Conservation (phyloP, 1,284 basidiomycete species). For the Mycena sp. region DNA sequence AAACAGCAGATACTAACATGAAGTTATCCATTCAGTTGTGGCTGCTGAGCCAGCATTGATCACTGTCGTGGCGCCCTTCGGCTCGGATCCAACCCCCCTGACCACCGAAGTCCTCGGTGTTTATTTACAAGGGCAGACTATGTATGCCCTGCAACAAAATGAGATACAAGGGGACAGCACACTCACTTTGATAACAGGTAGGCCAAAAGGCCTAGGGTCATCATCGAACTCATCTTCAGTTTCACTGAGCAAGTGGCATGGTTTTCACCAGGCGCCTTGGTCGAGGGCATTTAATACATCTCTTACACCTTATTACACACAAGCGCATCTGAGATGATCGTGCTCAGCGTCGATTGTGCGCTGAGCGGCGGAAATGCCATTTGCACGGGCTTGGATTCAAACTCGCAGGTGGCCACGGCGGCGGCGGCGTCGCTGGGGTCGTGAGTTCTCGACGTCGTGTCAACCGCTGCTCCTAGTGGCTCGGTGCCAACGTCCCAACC, state of each 20-base stretch:
- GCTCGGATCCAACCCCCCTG: too few species aligned
- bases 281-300: conserved; percentile 6
- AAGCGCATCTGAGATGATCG: neutral
- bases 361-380: neutral
- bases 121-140: conserved; percentile 4
- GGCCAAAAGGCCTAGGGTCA: too few species aligned
- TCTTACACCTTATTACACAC: neutral
- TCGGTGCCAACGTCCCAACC: too few species aligned
- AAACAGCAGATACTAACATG: too few species aligned
- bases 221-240: too few species aligned
- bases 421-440: too few species aligned
- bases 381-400: neutral
- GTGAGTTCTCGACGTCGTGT: too few species aligned
- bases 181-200: neutral
- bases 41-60: neutral
- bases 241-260: too few species aligned
- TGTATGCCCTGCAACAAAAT: neutral
- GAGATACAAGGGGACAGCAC: neutral
- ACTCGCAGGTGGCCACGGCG: too few species aligned
- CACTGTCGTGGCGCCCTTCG: neutral
- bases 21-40: neutral
- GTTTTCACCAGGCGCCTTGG: too few species aligned
- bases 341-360: neutral
- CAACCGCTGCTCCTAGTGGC: too few species aligned
- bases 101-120: conserved; percentile 4